These are phyloP conservation scores for Hygrophila difformis DNA, from an alignment of 257 asterid genomes.

Conservation along the genomic window DNA sequence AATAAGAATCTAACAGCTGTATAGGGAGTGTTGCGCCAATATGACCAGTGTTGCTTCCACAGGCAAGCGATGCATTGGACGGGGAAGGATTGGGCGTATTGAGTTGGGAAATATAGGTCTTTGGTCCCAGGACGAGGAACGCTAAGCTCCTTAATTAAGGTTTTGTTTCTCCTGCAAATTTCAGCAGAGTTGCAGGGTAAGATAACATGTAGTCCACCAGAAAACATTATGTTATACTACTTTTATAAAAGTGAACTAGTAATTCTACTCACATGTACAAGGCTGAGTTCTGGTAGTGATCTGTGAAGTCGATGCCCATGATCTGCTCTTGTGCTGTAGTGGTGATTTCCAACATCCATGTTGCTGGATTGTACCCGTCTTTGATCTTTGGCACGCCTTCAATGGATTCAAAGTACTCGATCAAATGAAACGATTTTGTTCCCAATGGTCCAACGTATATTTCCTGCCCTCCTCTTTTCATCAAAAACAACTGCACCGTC, in stretches of 20 bases:
- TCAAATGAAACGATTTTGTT: constrained; percentile 36
- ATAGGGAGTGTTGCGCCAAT: constrained; percentile 69
- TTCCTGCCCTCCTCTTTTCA: constrained; percentile 78
- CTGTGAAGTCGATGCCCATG: constrained; percentile 49
- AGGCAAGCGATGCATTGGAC: constrained; percentile 62
- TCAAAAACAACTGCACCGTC: constrained; percentile 45
- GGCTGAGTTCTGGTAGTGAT: constrained; percentile 45
- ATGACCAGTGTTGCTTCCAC: constrained; percentile 72
- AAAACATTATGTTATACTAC: too few relatives aligned
- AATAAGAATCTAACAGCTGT: constrained; percentile 58
- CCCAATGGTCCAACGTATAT: constrained; percentile 78
- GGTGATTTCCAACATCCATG: constrained; percentile 82
- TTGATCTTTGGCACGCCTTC: constrained; percentile 48
- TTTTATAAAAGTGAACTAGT: too few relatives aligned
- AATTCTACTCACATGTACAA: constrained; percentile 30
- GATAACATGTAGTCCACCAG: neutral
- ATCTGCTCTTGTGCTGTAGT: constrained; percentile 47
- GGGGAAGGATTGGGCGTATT: constrained; percentile 46
- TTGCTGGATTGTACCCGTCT: constrained; percentile 69
- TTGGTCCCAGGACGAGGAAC: constrained; percentile 48
- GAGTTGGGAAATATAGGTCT: constrained; percentile 40
- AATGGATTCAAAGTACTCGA: constrained; percentile 57
- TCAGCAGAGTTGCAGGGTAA: neutral
- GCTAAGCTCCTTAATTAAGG: constrained; percentile 41
- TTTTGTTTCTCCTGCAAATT: constrained; percentile 63